Evolutionary conservation across 306 rosid species (phyloP).

Genomic region (Calophaca sinica): DNA sequence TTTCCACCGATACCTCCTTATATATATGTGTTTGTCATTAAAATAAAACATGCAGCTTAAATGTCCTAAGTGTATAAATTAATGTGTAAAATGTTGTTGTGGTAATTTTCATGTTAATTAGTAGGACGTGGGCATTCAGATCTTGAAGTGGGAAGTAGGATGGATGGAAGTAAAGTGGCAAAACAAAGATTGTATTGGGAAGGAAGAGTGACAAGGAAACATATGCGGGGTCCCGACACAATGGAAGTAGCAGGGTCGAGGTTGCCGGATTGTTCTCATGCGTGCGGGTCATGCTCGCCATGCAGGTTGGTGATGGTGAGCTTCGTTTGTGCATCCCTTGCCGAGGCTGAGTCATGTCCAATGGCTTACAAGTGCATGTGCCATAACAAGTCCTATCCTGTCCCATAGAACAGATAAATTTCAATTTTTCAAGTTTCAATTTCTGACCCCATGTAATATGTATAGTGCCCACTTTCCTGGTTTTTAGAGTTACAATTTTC

Average conservation of each 20-base stretch:
- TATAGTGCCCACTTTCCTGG: not conserved
- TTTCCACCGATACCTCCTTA: too few species aligned
- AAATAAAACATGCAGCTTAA: too few species aligned
- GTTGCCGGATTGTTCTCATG: constrained; percentile 86
- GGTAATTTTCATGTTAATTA: not conserved
- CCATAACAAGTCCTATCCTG: constrained; percentile 76
- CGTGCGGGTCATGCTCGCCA: constrained; percentile 85
- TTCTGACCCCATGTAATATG: constrained; percentile 29
- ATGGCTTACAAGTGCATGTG: constrained; percentile 97
- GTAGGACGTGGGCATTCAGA: constrained; percentile 22
- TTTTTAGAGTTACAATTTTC: not conserved
- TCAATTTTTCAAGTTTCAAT: not conserved
- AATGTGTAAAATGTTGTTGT: not conserved
- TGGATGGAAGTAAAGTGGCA: constrained; percentile 20
- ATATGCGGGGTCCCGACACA: constrained; percentile 50
- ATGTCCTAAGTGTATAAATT: too few species aligned
- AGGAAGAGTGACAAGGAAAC: constrained; percentile 2
- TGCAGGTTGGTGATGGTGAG: constrained; percentile 83
- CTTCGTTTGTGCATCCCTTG: constrained; percentile 69
- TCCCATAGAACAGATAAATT: constrained; percentile 51
- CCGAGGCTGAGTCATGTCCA: constrained; percentile 90
- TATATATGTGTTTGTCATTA: too few species aligned
- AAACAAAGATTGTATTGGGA: constrained; percentile 16
- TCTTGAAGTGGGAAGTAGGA: not conserved
- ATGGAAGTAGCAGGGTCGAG: constrained; percentile 76